phyloP scores from a whole-genome alignment of 1,284 basidiomycete genomes.

The Ceratobasidium sp. region DNA sequence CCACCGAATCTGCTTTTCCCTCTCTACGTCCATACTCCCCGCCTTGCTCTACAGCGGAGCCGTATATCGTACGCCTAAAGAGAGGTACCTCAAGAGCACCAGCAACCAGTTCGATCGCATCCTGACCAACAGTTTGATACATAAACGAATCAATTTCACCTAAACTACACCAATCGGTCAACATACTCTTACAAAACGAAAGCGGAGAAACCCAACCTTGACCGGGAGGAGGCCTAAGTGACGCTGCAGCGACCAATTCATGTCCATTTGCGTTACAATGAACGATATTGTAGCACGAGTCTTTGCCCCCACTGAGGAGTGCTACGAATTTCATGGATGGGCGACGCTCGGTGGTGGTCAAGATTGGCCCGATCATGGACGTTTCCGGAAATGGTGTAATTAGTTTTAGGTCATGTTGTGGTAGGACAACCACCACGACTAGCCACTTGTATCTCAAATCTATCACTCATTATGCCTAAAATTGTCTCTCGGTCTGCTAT shows the following conservation, averaged over 20 bases:
- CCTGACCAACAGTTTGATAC: conserved; percentile 98
- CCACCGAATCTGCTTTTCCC: conserved; percentile 53
- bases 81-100: conserved; percentile 88
- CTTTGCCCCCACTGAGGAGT: conserved; percentile 96
- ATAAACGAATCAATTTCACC: conserved; percentile 99
- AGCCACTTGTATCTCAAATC: conserved; percentile 19
- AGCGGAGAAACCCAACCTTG: conserved; percentile 72
- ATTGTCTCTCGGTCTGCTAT: conserved; percentile 84
- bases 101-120: conserved; percentile 90
- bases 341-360: too few relatives aligned
- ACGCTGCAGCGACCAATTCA: conserved; percentile 89
- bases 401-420: conserved; percentile 22
- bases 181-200: not conserved
- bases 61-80: conserved; percentile 85
- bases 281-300: conserved; percentile 95
- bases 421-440: conserved; percentile 7
- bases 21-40: conserved; percentile 84
- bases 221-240: conserved; percentile 84
- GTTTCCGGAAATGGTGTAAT: conserved; percentile 8
- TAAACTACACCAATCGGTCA: conserved; percentile 55
- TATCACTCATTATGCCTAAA: conserved; percentile 56
- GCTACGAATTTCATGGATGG: conserved; percentile 98
- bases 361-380: not conserved
- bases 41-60: conserved; percentile 83
- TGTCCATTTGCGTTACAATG: conserved; percentile 92